Percentiles rank a stretch among this genome's conserved stretches.
Evolutionary conservation across 345 rosid species (phyloP).

Genomic region (Euclidium syriacum): DNA sequence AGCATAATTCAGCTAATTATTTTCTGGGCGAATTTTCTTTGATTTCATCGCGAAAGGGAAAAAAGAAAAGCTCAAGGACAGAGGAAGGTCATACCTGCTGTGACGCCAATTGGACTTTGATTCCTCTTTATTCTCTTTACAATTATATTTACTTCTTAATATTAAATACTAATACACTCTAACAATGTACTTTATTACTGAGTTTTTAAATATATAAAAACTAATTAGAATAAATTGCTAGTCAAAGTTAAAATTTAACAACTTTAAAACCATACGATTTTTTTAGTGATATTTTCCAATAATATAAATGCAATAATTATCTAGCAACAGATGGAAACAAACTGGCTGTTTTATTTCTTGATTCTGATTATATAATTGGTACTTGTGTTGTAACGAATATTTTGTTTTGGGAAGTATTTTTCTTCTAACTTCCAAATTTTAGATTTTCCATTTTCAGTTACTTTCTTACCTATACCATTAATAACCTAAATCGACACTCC

Average conservation of each 20-base stretch:
- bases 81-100: conserved; percentile 21
- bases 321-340: conserved; percentile 1
- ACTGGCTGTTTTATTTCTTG: conserved; percentile 6
- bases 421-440: background rate
- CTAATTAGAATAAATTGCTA: background rate
- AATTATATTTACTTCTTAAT: background rate
- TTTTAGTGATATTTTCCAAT: background rate
- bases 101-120: conserved; percentile 24
- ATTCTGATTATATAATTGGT: background rate
- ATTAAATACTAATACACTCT: too few species aligned
- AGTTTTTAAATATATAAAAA: background rate
- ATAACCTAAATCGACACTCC: conserved; percentile 6
- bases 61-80: background rate
- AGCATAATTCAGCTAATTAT: conserved; percentile 12
- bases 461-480: background rate
- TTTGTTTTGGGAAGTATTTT: background rate
- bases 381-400: too few species aligned
- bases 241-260: background rate
- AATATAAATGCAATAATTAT: background rate
- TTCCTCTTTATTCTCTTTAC: conserved; percentile 13
- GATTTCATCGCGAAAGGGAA: background rate
- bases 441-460: background rate
- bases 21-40: background rate
- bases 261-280: too few species aligned
- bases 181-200: background rate